Base-by-base conservation (phyloP, 2,329 filamentous ascomycete genomes). In the Fusarium newnesense region DNA sequence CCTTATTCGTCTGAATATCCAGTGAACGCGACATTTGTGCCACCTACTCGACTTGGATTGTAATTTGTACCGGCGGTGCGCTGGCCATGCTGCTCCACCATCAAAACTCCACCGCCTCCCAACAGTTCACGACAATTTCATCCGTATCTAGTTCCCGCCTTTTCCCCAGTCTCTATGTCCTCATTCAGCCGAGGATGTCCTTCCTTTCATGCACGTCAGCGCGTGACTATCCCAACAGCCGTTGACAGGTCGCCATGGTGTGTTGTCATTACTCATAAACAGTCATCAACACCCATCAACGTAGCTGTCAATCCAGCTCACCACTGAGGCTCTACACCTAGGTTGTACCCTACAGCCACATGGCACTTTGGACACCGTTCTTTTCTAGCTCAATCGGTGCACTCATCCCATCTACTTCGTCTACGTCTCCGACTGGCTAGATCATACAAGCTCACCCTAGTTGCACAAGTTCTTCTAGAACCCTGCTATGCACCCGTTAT, bases 141-240 rank as follows among this genome's bases (percentile, higher is more conserved):
- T 49, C 57, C 46, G 50, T 56, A 28, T 53, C 54, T 37, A 61
- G 52, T 49, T 63, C 64, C 59, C 59, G 49, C 60, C 71, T 63
- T 66, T 71, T 70, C 57, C 62, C 74, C 69, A 50, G 72, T 60
- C 69, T 67, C 60, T 64, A 19, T 39, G 18, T 49, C 74, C 66
- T 64, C 43, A 70, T 74, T 75, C 59, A 70, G 64, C 60, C 64
- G 72, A 72, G 54, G 42, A 40, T 64, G 72, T 54, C 46, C 72
- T 56, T 57, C n/a, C 39, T 53, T 62, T 69, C 66, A 77, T 77
- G 76, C 76, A 78, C 71, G 75, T 78, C 76, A 77, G 75, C 64
- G 50, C 59, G 73, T 71, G 61, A 63, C 44, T 52, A 60, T 59
- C 24, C 46, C 39, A 40, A 65, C 59, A 59, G 42, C 52, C 26